Evolutionary conservation across 345 rosid species (phyloP).

Genomic region (Rhizophora mangle): DNA sequence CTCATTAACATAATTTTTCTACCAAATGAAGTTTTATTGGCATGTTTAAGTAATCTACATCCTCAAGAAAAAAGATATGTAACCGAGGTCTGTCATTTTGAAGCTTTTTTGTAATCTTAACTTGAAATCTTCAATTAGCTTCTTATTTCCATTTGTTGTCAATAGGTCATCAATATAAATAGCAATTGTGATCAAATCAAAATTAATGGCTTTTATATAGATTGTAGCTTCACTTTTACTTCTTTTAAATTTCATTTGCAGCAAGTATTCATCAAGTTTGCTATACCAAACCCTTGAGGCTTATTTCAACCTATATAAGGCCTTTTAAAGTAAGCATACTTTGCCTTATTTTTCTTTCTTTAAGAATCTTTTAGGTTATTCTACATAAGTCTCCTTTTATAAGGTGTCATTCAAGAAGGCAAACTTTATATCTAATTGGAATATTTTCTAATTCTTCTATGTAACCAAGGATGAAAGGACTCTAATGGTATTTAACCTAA

Average conservation of each 20-base stretch:
- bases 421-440: not conserved
- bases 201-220: not conserved
- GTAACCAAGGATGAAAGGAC: not conserved
- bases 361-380: not conserved
- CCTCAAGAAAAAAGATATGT: too few relatives aligned
- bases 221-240: not conserved
- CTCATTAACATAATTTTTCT: too few relatives aligned
- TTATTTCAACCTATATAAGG: not conserved
- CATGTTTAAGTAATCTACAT: not conserved
- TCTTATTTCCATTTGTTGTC: not conserved
- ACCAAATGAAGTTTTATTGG: too few relatives aligned
- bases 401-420: not conserved
- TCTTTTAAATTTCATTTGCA: not conserved
- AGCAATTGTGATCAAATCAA: not conserved
- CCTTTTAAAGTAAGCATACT: not conserved
- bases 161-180: not conserved
- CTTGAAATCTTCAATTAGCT: not conserved
- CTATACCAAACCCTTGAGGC: not conserved
- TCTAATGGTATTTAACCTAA: not conserved
- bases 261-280: not conserved
- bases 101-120: too few relatives aligned
- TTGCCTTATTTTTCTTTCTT: not conserved
- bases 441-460: not conserved
- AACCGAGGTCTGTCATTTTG: too few relatives aligned
- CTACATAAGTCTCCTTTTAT: not conserved